Conservation (phyloP, 176 grass and related monocot species). For the Ensete ventricosum region DNA sequence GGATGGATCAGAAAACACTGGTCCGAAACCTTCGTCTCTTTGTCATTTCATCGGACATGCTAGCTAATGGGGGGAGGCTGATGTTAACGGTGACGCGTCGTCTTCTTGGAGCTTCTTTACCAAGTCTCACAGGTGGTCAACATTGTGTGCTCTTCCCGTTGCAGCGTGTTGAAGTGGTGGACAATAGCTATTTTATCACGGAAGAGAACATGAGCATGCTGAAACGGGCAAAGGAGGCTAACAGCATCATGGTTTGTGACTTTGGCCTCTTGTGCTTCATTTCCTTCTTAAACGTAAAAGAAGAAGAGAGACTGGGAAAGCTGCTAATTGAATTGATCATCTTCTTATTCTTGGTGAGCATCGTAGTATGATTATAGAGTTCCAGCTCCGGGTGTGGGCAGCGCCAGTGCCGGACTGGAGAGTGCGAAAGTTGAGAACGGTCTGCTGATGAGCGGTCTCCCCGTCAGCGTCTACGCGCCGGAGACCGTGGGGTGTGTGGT, state of each 20-base stretch:
- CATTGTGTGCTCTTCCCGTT: background rate
- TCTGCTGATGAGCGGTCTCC: conserved; percentile 69
- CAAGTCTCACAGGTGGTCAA: no score
- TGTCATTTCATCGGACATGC: no score
- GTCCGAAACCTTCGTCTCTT: no score
- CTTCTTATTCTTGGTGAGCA: no score
- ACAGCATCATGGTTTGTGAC: conserved; percentile 50
- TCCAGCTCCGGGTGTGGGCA: conserved; percentile 31
- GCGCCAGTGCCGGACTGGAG: conserved; percentile 21
- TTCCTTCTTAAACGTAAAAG: no score
- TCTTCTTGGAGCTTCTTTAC: no score
- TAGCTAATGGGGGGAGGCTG: no score
- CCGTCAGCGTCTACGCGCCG: conserved; percentile 81
- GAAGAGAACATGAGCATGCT: conserved; percentile 85
- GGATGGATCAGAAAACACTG: no score
- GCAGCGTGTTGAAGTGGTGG: conserved; percentile 56
- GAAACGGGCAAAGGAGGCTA: conserved; percentile 74
- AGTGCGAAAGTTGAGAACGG: conserved; percentile 9
- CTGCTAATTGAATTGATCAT: no score
- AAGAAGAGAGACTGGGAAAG: no score
- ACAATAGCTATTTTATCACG: conserved; percentile 85
- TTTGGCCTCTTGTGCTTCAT: no score
- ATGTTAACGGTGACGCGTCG: no score
- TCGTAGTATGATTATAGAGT: conserved; percentile 70
- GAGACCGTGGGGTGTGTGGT: conserved; percentile 79